phyloP scores from a whole-genome alignment of 1,284 basidiomycete species.

The Apiotrichum sp. region DNA sequence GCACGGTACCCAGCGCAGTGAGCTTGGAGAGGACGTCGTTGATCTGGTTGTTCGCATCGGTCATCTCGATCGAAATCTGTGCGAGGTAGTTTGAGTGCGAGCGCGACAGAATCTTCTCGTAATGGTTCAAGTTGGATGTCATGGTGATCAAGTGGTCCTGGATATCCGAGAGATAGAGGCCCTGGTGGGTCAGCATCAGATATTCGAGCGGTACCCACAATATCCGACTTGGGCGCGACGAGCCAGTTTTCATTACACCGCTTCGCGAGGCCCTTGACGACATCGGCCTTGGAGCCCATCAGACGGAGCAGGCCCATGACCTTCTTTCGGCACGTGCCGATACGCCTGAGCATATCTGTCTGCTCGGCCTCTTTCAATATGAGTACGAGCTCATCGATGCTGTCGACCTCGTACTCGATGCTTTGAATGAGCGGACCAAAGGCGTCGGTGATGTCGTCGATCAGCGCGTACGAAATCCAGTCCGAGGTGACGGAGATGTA shows the following conservation, averaged over 20 bases:
- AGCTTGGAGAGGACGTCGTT: constrained; percentile 99
- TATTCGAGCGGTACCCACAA: constrained; percentile 54
- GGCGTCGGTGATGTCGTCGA: constrained; percentile 99
- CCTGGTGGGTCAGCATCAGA: constrained; percentile 49
- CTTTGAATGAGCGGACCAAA: constrained; percentile 97
- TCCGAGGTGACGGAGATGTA: constrained; percentile 98
- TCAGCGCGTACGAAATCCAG: constrained; percentile 99
- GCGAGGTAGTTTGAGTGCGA: constrained; percentile 99
- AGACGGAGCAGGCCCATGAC: constrained; percentile 92
- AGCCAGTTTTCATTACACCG: constrained; percentile 98
- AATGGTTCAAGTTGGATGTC: constrained; percentile 93
- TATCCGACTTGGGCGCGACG: constrained; percentile 95
- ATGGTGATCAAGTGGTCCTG: constrained; percentile 99
- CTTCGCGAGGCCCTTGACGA: constrained; percentile 97
- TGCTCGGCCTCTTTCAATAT: constrained; percentile 85
- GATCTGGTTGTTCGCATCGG: constrained; percentile 99
- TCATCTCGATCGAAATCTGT: constrained; percentile 98
- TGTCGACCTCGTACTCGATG: constrained; percentile 99
- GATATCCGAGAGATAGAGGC: constrained; percentile 89
- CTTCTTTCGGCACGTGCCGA: constrained; percentile 97
- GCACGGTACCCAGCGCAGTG: constrained; percentile 93
- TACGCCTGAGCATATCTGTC: constrained; percentile 73
- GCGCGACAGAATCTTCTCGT: constrained; percentile 96
- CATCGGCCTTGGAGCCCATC: constrained; percentile 99
- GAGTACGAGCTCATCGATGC: constrained; percentile 94